Evolutionary conservation across 2,329 filamentous ascomycete species (phyloP).

Genomic region (Verticillium zaregamsianum): DNA sequence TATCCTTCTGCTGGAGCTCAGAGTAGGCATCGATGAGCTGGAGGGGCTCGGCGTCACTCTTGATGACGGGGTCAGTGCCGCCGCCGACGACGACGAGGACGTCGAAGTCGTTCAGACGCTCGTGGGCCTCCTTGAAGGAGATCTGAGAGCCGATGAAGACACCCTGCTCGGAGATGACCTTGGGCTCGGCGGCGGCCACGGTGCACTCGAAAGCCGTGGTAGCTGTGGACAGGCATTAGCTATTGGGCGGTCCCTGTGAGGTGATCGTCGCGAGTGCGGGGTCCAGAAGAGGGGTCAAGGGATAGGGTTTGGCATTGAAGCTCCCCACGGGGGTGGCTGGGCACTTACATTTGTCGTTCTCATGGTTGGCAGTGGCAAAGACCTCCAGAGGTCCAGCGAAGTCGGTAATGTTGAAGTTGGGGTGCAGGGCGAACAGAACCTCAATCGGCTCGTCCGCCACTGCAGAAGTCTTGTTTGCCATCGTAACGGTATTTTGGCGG

Average conservation of each 20-base stretch:
- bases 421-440: conserved; percentile 56
- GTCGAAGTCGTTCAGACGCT: conserved; percentile 71
- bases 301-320: neutral
- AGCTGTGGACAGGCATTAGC: conserved; percentile 25
- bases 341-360: conserved; percentile 48
- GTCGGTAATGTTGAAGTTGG: conserved; percentile 57
- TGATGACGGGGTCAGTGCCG: conserved; percentile 58
- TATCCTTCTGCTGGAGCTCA: conserved; percentile 75
- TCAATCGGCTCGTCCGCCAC: conserved; percentile 56
- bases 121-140: conserved; percentile 70
- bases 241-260: conserved; percentile 1
- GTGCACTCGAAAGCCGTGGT: conserved; percentile 57
- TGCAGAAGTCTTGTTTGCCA: conserved; percentile 56
- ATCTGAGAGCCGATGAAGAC: conserved; percentile 70
- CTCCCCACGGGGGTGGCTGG: neutral
- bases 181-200: conserved; percentile 47
- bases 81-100: conserved; percentile 76
- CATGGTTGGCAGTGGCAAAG: conserved; percentile 45
- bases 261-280: neutral
- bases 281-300: conserved; percentile 1
- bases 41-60: conserved; percentile 65
- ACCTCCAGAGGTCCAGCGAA: conserved; percentile 52
- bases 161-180: conserved; percentile 58
- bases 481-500: conserved; percentile 33
- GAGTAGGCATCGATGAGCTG: conserved; percentile 71